These are phyloP conservation scores for Wickerhamiella alocasiicola DNA, from an alignment of 805 yeast species.

Conservation along the genomic window DNA sequence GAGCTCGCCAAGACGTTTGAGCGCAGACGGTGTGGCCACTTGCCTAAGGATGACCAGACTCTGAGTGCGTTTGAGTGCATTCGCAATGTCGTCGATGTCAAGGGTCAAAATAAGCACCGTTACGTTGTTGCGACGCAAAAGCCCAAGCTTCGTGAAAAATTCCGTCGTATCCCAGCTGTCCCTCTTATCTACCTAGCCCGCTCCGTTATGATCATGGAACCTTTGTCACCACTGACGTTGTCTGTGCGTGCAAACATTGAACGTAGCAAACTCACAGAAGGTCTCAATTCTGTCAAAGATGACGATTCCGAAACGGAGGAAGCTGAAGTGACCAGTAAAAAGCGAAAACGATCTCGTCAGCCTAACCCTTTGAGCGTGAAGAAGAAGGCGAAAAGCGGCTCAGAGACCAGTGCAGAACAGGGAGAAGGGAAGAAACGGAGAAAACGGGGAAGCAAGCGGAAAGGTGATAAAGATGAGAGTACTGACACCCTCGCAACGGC, in stretches of 20 bases:
- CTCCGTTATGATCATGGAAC: slow-evolving; percentile 94
- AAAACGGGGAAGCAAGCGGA: slow-evolving; percentile 17
- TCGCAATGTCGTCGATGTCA: slow-evolving; percentile 32
- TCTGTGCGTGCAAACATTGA: slow-evolving; percentile 42
- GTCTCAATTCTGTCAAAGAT: slow-evolving; percentile 45
- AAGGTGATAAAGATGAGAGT: background rate
- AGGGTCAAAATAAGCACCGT: slow-evolving; percentile 63
- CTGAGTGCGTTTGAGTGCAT: slow-evolving; percentile 65
- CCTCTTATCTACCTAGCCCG: slow-evolving; percentile 81
- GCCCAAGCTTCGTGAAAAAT: slow-evolving; percentile 48
- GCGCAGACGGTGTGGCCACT: slow-evolving; percentile 84
- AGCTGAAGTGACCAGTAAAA: slow-evolving; percentile 12
- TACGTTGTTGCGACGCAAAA: slow-evolving; percentile 82
- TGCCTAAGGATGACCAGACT: slow-evolving; percentile 20
- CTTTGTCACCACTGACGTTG: slow-evolving; percentile 62
- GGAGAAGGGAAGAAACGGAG: slow-evolving; percentile 16
- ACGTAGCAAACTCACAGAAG: slow-evolving; percentile 53
- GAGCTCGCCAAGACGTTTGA: slow-evolving; percentile 72
- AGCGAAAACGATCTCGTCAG: slow-evolving; percentile 40
- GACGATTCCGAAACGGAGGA: slow-evolving; percentile 20
- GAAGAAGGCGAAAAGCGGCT: slow-evolving; percentile 39
- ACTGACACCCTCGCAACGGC: too few species aligned
- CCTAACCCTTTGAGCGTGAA: slow-evolving; percentile 89
- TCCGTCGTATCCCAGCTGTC: slow-evolving; percentile 75
- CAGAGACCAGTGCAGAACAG: slow-evolving; percentile 15